Conservation (phyloP, 768 basidiomycete species). For the Cystofilobasidium macerans region DNA sequence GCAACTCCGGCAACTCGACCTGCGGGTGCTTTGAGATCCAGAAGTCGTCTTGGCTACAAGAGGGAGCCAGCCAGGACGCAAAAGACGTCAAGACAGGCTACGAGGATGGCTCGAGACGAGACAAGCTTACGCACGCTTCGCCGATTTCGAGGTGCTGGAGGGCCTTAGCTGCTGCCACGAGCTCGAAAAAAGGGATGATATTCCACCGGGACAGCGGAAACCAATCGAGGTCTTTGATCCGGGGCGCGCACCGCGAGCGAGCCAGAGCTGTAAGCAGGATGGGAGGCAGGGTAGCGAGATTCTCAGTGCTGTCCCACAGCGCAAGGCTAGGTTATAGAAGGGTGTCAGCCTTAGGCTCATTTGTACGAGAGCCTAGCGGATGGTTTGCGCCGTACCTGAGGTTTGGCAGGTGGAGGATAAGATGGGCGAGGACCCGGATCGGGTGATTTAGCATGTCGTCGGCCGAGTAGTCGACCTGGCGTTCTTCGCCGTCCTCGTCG, state of each 20-base stretch:
- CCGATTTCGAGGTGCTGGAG: slow-evolving; percentile 21
- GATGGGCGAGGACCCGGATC: not conserved
- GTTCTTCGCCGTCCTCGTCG: not conserved
- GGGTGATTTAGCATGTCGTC: not conserved
- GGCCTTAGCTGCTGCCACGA: not conserved
- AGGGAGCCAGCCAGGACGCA: not conserved
- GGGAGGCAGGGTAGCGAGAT: slow-evolving; percentile 10
- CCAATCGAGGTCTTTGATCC: slow-evolving; percentile 17
- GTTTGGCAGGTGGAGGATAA: slow-evolving; percentile 1
- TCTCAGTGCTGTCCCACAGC: slow-evolving; percentile 13
- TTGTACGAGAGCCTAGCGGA: not conserved
- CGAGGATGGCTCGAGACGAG: not conserved
- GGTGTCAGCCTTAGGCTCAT: not conserved
- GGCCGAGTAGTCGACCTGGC: not conserved
- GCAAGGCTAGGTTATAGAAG: not conserved
- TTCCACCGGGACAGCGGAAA: slow-evolving; percentile 15
- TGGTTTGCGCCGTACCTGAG: not conserved
- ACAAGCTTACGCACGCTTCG: slow-evolving; percentile 11
- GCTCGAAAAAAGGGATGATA: slow-evolving; percentile 11
- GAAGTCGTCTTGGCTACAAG: slow-evolving; percentile 5
- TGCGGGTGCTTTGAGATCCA: not conserved
- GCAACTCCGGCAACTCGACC: slow-evolving; percentile 11
- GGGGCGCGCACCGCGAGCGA: not conserved
- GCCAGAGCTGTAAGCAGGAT: slow-evolving; percentile 7
- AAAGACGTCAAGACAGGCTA: not conserved